Evolutionary conservation across 2,329 filamentous ascomycete genomes (phyloP), one percentile per base, ranked within the genome.

Genomic region (Fusarium tanahbumbuense): DNA sequence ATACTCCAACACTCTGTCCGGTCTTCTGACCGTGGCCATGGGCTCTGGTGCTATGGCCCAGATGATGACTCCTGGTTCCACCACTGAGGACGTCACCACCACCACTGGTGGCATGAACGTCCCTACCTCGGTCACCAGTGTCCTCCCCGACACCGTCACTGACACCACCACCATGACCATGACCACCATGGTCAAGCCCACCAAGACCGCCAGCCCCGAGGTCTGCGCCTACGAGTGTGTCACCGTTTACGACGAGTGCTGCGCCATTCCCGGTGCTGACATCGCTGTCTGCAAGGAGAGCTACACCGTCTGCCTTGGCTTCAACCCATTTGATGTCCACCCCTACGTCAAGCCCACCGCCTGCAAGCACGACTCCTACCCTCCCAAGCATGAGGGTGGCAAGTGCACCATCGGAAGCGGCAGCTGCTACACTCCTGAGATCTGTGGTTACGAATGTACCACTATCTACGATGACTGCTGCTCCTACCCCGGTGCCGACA

Each of bases 21-120:
- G 68, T 71, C 68, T 70, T 57, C 42, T 70, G 68, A 68, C 68
- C 64, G 34, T 71, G n/a, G 63, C 68, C n/a, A 46, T 70, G 44
- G 34, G 68, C 23, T 54, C 68, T 2, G 30, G 49, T 40, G 68
- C 18, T 9, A 12, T 64, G 13, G 68, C 67, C 11, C 66, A 59
- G 49, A 34, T 10, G 49, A 34, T 10, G 0, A 63, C 57, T 30
- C 59, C 57, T 22, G 49, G 20, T 1, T 44, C 30, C 1, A 34
- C 47, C 12, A 20, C 59, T 22, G 65, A 52, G 4, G 18, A 37
- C 34, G n/a, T n/a, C 27, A 41, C 44, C 15, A 41, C 47, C 6
- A 28, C 63, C 13, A 16, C 55, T 23, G 63, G 63, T 23, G 61
- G 28, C 13, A 44, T 66, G 47, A 66, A 66, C 44, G 55, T 66